Percentiles rank a stretch among this genome's conserved stretches.
Conservation (phyloP, 2,329 filamentous ascomycete genomes). For the Ascochyta fabae region DNA sequence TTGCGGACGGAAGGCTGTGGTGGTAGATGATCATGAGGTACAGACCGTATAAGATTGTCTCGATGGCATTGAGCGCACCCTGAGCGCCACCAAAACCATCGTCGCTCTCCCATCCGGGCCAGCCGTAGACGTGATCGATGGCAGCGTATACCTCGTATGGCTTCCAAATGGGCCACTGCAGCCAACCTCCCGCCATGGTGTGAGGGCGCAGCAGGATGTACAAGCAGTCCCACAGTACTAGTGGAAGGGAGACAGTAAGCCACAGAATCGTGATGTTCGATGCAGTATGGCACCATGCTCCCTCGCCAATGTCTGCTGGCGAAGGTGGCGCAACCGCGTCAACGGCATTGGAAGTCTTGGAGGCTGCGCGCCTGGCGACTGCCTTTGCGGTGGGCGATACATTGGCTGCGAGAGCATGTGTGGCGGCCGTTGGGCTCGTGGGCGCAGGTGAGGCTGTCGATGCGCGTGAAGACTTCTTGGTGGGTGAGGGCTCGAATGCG, state of each 20-base stretch:
- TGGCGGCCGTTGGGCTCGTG: conserved; percentile 26
- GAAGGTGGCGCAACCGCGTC: conserved; percentile 24
- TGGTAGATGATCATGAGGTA: conserved; percentile 64
- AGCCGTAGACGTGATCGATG: conserved; percentile 83
- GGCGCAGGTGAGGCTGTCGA: conserved; percentile 44
- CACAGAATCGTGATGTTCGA: conserved; percentile 69
- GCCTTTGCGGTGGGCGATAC: conserved; percentile 25
- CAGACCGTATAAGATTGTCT: conserved; percentile 68
- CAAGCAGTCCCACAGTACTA: conserved; percentile 80
- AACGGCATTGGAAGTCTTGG: conserved; percentile 28
- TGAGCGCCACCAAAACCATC: conserved; percentile 83
- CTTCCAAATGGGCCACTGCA: conserved; percentile 74
- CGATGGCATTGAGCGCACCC: conserved; percentile 70
- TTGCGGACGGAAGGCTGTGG: conserved; percentile 43
- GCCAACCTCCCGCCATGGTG: conserved; percentile 77
- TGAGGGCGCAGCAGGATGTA: conserved; percentile 83
- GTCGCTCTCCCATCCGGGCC: conserved; percentile 67
- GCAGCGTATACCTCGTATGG: conserved; percentile 82
- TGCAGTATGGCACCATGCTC: conserved; percentile 64
- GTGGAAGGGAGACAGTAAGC: conserved; percentile 75
- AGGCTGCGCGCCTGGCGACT: conserved; percentile 33
- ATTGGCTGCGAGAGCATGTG: not conserved
- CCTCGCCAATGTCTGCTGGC: conserved; percentile 28
- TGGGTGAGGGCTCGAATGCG: conserved; percentile 43
- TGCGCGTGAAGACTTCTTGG: conserved; percentile 43